These are phyloP conservation scores for Cladophialophora carrionii DNA, from an alignment of 2,329 filamentous ascomycete genomes.

Conservation along the genomic window DNA sequence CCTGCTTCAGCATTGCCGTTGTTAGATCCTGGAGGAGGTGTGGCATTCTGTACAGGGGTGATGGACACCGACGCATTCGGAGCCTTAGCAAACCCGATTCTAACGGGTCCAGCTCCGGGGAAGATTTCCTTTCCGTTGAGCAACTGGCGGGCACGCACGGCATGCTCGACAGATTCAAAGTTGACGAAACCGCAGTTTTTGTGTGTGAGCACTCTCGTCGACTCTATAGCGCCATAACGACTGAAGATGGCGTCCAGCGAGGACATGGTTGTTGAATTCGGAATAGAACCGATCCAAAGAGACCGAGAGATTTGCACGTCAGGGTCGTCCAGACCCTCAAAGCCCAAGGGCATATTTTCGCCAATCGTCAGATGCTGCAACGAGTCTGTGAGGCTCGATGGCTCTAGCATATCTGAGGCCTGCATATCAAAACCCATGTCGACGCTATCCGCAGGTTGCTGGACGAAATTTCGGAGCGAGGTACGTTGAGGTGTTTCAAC, in stretches of 20 bases:
- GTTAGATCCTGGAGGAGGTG: constrained; percentile 77
- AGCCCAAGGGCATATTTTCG: constrained; percentile 41
- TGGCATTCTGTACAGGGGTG: constrained; percentile 86
- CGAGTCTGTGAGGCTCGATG: constrained; percentile 29
- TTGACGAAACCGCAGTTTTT: constrained; percentile 99
- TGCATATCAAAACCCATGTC: constrained; percentile 31
- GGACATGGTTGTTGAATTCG: constrained; percentile 92
- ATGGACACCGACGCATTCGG: constrained; percentile 77
- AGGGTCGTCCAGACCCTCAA: constrained; percentile 73
- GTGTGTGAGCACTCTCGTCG: constrained; percentile 90
- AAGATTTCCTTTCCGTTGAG: constrained; percentile 99
- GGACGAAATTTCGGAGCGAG: constrained; percentile 73
- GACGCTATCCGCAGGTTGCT: constrained; percentile 41
- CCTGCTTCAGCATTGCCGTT: constrained; percentile 37
- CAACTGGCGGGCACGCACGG: constrained; percentile 80
- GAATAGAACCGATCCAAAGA: constrained; percentile 96
- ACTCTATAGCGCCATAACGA: constrained; percentile 86
- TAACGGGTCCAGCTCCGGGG: constrained; percentile 88
- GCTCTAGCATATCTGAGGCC: constrained; percentile 23
- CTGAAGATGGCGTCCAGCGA: constrained; percentile 95
- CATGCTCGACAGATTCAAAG: constrained; percentile 88
- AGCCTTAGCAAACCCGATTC: constrained; percentile 97
- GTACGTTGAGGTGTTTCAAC: constrained; percentile 72
- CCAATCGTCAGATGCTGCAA: constrained; percentile 34
- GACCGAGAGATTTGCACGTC: constrained; percentile 83